These are phyloP conservation scores for Fusarium pilosicola DNA, from an alignment of 2,329 filamentous ascomycete species.

Conservation along the genomic window DNA sequence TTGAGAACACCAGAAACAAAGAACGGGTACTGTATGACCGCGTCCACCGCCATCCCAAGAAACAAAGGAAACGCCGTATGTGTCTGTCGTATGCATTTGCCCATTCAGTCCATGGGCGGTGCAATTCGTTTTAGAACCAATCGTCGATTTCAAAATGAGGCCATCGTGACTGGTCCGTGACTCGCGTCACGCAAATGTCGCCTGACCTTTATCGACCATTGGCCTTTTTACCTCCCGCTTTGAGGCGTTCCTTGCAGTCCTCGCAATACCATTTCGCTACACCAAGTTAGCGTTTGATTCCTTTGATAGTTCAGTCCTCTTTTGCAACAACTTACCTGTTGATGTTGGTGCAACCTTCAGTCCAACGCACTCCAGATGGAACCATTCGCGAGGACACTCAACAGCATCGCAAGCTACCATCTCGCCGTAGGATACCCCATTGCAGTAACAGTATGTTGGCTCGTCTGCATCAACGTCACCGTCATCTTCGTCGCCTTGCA, in stretches of 20 bases:
- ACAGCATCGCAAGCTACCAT: conserved; percentile 85
- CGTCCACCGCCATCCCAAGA: conserved; percentile 17
- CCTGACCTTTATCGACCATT: conserved; percentile 53
- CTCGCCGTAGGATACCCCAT: conserved; percentile 82
- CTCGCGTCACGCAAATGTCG: conserved; percentile 7
- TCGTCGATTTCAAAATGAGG: conserved; percentile 17
- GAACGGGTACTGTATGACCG: conserved; percentile 27
- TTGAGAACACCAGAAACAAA: conserved; percentile 23
- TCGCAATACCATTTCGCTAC: conserved; percentile 85
- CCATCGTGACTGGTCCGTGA: conserved; percentile 28
- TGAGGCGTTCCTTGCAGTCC: conserved; percentile 76
- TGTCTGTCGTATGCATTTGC: conserved; percentile 38
- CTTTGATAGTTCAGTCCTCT: background rate
- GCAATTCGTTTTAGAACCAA: conserved; percentile 24
- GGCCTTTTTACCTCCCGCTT: conserved; percentile 63
- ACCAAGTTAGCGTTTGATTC: conserved; percentile 43
- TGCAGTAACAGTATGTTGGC: conserved; percentile 82
- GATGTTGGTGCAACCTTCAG: conserved; percentile 80
- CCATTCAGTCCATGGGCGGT: conserved; percentile 24
- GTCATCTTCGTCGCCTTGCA: conserved; percentile 53
- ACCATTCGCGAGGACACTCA: conserved; percentile 81
- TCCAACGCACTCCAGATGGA: conserved; percentile 84
- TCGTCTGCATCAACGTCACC: conserved; percentile 77
- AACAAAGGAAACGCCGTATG: conserved; percentile 37
- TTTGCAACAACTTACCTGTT: conserved; percentile 67